These are phyloP conservation scores for Neopestalotiopsis rosae DNA, from an alignment of 2,329 filamentous ascomycete genomes.

Conservation along the genomic window DNA sequence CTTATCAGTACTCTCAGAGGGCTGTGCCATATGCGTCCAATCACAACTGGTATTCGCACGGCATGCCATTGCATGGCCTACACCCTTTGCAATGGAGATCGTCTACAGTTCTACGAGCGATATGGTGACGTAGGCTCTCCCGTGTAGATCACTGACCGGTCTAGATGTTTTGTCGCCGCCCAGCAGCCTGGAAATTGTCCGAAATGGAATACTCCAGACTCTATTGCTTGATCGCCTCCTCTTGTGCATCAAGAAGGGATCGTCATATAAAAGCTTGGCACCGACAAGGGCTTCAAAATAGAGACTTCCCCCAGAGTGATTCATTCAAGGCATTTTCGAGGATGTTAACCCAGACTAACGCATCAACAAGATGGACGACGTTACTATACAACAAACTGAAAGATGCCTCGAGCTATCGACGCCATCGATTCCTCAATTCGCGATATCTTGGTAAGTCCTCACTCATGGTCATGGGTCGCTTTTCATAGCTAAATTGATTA, in stretches of 20 bases:
- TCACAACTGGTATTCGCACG: neutral
- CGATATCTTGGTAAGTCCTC: slow-evolving; percentile 7
- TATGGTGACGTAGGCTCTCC: neutral
- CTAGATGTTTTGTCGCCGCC: neutral
- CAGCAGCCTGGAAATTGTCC: neutral
- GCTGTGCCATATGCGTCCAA: neutral
- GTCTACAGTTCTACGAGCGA: neutral
- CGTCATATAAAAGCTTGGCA: neutral
- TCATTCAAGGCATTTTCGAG: neutral
- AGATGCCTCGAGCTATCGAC: slow-evolving; percentile 2
- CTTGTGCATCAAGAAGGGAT: neutral
- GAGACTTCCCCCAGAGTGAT: neutral
- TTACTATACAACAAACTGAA: neutral
- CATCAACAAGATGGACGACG: neutral
- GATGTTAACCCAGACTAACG: neutral
- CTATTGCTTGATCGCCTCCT: neutral
- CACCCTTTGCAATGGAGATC: neutral
- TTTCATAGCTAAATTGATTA: neutral
- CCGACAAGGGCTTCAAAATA: neutral
- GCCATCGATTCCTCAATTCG: slow-evolving; percentile 6
- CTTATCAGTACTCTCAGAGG: neutral
- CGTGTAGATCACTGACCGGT: neutral
- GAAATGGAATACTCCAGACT: neutral
- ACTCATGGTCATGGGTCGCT: neutral
- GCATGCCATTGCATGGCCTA: neutral